Conservation (phyloP, 176 grass and related monocot species). For the Cenchrus fungigraminus region DNA sequence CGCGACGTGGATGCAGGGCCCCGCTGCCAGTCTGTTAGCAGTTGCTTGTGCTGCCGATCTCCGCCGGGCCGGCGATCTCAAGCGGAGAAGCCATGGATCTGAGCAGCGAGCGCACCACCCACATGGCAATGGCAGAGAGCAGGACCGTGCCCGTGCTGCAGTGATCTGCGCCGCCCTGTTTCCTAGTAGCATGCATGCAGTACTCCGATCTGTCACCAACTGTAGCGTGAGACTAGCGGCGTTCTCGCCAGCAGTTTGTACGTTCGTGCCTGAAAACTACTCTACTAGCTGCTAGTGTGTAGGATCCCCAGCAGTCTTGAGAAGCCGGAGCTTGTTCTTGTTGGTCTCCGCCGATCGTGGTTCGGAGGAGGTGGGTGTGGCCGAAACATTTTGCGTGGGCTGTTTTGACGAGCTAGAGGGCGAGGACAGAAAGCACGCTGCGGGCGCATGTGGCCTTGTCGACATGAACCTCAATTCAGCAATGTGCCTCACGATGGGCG, state of each 20-base stretch:
- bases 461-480: neutral
- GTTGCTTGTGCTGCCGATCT: neutral
- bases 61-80: neutral
- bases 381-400: neutral
- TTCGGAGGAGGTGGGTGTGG: neutral
- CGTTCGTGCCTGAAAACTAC: too few species aligned
- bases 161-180: too few species aligned
- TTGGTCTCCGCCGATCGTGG: neutral
- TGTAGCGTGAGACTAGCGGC: too few species aligned
- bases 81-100: neutral
- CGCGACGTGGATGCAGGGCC: neutral
- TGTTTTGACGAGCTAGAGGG: neutral
- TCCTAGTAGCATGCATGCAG: too few species aligned
- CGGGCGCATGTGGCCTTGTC: slow-evolving; percentile 14
- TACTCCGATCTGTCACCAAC: too few species aligned
- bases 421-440: neutral
- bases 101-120: neutral
- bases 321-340: too few species aligned
- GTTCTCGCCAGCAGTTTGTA: too few species aligned
- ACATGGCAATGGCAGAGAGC: neutral
- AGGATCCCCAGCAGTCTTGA: too few species aligned
- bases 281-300: too few species aligned
- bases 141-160: neutral
- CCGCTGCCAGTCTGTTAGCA: neutral
- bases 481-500: neutral